Evolutionary conservation across 257 asterid genomes (phyloP), one percentile per base, ranked within the genome.

Genomic region (Catharanthus roseus): DNA sequence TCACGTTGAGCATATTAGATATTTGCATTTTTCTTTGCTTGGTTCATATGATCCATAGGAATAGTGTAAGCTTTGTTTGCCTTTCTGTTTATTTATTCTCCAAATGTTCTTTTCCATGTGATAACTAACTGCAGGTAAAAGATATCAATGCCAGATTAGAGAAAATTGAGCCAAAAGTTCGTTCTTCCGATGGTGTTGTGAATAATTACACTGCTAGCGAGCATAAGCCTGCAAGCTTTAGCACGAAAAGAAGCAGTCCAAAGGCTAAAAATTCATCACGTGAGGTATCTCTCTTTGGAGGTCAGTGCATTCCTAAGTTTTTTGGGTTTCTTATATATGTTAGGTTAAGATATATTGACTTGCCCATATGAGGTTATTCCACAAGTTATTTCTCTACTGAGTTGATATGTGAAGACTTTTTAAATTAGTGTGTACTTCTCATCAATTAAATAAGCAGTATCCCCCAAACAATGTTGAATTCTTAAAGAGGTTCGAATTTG

Each of bases 251-350:
- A 79, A 90, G 90, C 84, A 95, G 97, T 75, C 97, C 99, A 42
- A 91, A 84, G 88, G 95, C 96, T 68, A 95, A 81, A 78, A 85
- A 75, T 79, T 86, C 87, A n/a, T 63, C 86, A 13, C 89, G 97
- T 0, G 99, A 95, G 85, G 87, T 63, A 67, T 89, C 99, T 75
- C 95, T 91, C 62, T 91, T 95, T 76, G 99, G 97, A 89, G 99
- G 99, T 91, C 79, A 80, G 96, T 85, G 63, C 74, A 75, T 3
- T 38, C 16, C 49, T 50, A 63, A 53, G 67, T 58, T 65, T 58
- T 65, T 50, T 71, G 29, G 18, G 29, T 19, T 55, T 10, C 34
- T 31, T 79, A 51, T 67, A 33, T 19, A 18, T 33, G 3, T 10
- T 49, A 47, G 53, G n/a, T 47, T 12, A 47, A 47, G 1, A 18